Percentiles rank a stretch among this genome's conserved stretches.
These are phyloP conservation scores for Aspergillus calidoustus DNA, from an alignment of 2,329 filamentous ascomycete genomes.

Conservation along the genomic window DNA sequence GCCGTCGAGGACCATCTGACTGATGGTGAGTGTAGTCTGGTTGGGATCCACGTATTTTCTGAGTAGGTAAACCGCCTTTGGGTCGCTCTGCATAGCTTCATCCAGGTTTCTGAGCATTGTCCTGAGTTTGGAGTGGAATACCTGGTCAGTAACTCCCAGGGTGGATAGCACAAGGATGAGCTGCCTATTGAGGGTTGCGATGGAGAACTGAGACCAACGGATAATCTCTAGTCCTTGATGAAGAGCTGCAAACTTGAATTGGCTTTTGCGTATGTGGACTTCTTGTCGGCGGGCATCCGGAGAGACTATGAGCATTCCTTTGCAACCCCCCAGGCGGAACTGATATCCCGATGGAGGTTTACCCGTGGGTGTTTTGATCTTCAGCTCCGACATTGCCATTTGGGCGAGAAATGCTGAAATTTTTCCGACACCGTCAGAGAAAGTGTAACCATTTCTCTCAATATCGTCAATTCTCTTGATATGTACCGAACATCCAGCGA, in stretches of 20 bases:
- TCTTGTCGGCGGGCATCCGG: constrained; percentile 68
- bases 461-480: constrained; percentile 71
- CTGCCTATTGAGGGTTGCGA: constrained; percentile 85
- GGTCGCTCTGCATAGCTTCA: constrained; percentile 68
- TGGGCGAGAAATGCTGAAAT: constrained; percentile 79
- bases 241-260: constrained; percentile 79
- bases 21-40: constrained; percentile 74
- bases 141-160: constrained; percentile 69
- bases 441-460: constrained; percentile 68
- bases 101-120: constrained; percentile 72
- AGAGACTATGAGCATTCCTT: constrained; percentile 82
- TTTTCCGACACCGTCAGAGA: constrained; percentile 92
- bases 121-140: constrained; percentile 71
- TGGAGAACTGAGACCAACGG: constrained; percentile 74
- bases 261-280: constrained; percentile 79
- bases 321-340: constrained; percentile 89
- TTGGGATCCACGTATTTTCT: constrained; percentile 83
- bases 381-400: constrained; percentile 73
- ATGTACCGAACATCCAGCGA: constrained; percentile 65
- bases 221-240: constrained; percentile 84
- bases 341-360: constrained; percentile 81
- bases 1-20: constrained; percentile 75
- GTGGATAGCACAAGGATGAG: constrained; percentile 82
- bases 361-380: constrained; percentile 57
- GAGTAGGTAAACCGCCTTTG: constrained; percentile 69